Conservation (phyloP, 352 stramenopile genomes). For the Bremia lactucae region DNA sequence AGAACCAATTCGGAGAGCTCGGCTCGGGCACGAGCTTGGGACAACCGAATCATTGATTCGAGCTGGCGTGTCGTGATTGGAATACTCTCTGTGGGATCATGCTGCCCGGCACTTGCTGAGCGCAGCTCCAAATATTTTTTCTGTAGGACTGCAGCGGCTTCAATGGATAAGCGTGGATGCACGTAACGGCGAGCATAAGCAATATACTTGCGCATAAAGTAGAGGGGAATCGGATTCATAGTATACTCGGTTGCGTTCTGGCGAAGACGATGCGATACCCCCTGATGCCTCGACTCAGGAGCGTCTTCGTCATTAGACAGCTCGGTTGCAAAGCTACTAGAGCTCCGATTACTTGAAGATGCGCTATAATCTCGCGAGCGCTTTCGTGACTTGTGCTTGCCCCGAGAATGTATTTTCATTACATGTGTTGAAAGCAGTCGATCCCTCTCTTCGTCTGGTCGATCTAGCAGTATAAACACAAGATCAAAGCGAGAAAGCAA, state of each 20-base stretch:
- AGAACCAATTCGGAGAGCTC: constrained; percentile 91
- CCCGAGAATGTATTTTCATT: constrained; percentile 78
- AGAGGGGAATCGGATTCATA: constrained; percentile 42
- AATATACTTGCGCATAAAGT: constrained; percentile 95
- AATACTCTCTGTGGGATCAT: constrained; percentile 44
- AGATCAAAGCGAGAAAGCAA: constrained; percentile 96
- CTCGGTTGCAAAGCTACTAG: constrained; percentile 14
- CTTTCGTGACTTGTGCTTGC: constrained; percentile 27
- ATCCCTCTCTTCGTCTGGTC: constrained; percentile 89
- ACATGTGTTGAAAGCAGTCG: constrained; percentile 91
- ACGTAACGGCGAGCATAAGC: constrained; percentile 93
- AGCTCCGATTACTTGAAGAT: constrained; percentile 12
- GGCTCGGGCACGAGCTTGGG: constrained; percentile 89
- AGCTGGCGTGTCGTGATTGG: constrained; percentile 94
- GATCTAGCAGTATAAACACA: constrained; percentile 94
- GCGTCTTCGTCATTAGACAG: constrained; percentile 7
- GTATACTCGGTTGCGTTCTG: constrained; percentile 39
- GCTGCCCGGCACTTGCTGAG: constrained; percentile 36
- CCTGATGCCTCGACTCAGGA: constrained; percentile 2
- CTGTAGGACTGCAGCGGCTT: constrained; percentile 61
- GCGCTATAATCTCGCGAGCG: constrained; percentile 13
- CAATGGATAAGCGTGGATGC: constrained; percentile 71
- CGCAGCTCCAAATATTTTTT: constrained; percentile 86
- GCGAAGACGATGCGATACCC: constrained; percentile 43
- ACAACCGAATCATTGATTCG: constrained; percentile 87